Percentiles rank a stretch among this genome's conserved stretches.
These are phyloP conservation scores for Xylariaceae sp. DNA, from an alignment of 2,329 filamentous ascomycete genomes.

Conservation along the genomic window DNA sequence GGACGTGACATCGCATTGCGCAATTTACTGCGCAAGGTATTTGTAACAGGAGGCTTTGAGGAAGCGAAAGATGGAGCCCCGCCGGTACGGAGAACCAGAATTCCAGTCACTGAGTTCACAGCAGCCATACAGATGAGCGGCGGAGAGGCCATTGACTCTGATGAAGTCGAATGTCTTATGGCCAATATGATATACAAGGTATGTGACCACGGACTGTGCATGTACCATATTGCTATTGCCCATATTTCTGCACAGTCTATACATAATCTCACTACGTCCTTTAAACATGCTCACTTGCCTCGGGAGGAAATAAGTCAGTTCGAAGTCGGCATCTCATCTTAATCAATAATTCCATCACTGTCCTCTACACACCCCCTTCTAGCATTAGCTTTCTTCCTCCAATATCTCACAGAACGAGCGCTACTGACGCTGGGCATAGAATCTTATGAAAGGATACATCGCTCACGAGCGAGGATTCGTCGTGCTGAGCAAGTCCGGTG, in stretches of 20 bases:
- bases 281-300: neutral
- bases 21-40: slow-evolving; percentile 92
- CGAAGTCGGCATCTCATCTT: neutral
- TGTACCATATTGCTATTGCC: neutral
- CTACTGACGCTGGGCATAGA: slow-evolving; percentile 59
- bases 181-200: slow-evolving; percentile 99
- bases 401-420: neutral
- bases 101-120: slow-evolving; percentile 83
- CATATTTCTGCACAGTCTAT: neutral
- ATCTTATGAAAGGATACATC: slow-evolving; percentile 98
- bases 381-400: neutral
- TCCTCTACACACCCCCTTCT: neutral
- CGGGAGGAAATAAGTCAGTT: neutral
- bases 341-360: neutral
- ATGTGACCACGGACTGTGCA: slow-evolving; percentile 30
- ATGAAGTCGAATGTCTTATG: slow-evolving; percentile 94
- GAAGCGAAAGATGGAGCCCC: slow-evolving; percentile 72
- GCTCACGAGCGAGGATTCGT: slow-evolving; percentile 88
- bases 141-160: slow-evolving; percentile 73
- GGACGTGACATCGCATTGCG: slow-evolving; percentile 90
- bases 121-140: slow-evolving; percentile 81
- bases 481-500: slow-evolving; percentile 89
- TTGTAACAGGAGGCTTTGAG: slow-evolving; percentile 82
- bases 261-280: no score
- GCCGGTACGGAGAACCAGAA: slow-evolving; percentile 73